Conservation (phyloP, 495 filamentous ascomycete species). For the Aspergillus ostianus region DNA sequence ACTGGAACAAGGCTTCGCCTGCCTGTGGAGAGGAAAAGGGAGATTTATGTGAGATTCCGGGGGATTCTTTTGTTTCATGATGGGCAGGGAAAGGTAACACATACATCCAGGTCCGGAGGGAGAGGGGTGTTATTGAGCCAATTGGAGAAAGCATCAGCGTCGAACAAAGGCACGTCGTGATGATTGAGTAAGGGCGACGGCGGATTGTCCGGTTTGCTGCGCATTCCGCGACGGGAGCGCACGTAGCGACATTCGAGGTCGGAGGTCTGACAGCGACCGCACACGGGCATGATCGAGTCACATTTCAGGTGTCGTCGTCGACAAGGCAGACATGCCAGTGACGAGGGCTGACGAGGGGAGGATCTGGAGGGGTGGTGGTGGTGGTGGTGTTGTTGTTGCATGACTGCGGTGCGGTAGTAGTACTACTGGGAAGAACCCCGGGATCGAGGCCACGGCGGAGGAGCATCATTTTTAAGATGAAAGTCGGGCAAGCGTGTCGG, state of each 20-base stretch:
- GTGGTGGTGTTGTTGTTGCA: constrained; percentile 2
- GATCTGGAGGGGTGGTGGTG: constrained; percentile 6
- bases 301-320: constrained; percentile 57
- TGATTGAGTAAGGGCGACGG: constrained; percentile 14
- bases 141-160: constrained; percentile 13
- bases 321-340: constrained; percentile 56
- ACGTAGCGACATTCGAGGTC: constrained; percentile 26
- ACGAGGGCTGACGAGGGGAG: constrained; percentile 23
- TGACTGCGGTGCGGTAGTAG: neutral
- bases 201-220: constrained; percentile 18
- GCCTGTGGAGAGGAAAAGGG: constrained; percentile 10
- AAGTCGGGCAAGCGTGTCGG: neutral
- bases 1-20: constrained; percentile 19
- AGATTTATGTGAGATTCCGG: constrained; percentile 12
- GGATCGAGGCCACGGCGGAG: neutral
- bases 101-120: constrained; percentile 12
- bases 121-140: constrained; percentile 21
- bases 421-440: no score
- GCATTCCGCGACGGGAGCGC: constrained; percentile 33
- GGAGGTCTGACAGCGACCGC: constrained; percentile 24
- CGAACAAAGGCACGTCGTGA: constrained; percentile 14
- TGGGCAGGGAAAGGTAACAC: neutral
- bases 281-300: constrained; percentile 47
- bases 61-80: neutral
- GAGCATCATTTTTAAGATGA: neutral